Base-by-base conservation (phyloP, 2,329 filamentous ascomycete species). In the Arthroderma uncinatum region DNA sequence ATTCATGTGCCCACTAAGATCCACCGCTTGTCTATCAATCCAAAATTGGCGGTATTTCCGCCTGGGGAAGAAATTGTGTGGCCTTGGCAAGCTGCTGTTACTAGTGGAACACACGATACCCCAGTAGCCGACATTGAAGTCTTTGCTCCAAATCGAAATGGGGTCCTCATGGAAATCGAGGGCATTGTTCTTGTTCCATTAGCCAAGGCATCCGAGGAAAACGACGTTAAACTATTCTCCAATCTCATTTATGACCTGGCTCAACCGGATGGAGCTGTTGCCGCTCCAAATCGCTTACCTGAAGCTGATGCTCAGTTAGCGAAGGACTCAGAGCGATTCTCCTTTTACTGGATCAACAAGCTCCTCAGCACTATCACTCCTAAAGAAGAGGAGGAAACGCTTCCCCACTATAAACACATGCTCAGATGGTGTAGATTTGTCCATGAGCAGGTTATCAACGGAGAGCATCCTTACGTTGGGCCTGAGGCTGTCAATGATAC, bases 1-100 rank as follows among this genome's bases (percentile, higher is more conserved):
- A 52, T 61, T 3, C 58, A 62, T 54, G 54, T 64, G 4, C 64
- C 64, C 2, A 62, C 57, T 42, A 42, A 42, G 19, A 42, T 42
- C 39, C 19, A 42, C 39, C 39, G 1, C 6, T 14, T 8, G 57
- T 64, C 37, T 21, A 48, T 40, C 14, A 23, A 52, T 7, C 47
- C 47, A 8, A 28, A 16, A 30, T n/a, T 52, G 19, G 39, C 47
- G 28, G 47, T 52, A 7, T 34, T 52, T 6, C 16, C 30, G 5
- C 25, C 47, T 21, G 14, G 47, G 4, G 47, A 34, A 52, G 25
- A 52, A 30, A 30, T 30, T 8, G 30, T 52, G 5, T 30, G 47
- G 25, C 47, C 23, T n/a, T 52, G 30, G 23, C 25, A 52, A 21
- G 30, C 47, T 9, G 23, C 21, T 21, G 30, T 52, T 12, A 30